Conservation (phyloP, 176 grass and related monocot species). For the Triticum dicoccoides region DNA sequence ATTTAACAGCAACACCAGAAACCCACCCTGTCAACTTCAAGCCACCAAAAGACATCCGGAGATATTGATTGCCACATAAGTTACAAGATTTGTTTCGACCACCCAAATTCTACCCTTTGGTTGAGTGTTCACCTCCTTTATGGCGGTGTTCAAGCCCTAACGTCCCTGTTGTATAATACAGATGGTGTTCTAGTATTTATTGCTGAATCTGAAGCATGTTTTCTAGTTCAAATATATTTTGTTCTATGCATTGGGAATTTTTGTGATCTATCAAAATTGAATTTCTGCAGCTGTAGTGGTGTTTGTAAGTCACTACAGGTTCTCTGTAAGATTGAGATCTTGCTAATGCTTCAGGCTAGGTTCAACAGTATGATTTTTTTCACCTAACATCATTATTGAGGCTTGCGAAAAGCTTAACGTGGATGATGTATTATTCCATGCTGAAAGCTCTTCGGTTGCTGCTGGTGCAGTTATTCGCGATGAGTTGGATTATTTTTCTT, state of each 20-base stretch:
- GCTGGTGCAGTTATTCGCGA: too few species aligned
- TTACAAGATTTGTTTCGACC: background rate
- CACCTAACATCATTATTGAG: background rate
- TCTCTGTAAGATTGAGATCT: too few species aligned
- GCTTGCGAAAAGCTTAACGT: background rate
- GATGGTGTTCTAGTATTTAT: background rate
- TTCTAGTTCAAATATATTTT: background rate
- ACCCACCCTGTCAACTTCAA: conserved; percentile 93
- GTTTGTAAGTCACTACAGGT: background rate
- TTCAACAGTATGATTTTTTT: background rate
- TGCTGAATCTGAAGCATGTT: background rate
- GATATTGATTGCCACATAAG: conserved; percentile 42
- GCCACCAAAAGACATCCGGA: conserved; percentile 84
- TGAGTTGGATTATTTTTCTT: too few species aligned
- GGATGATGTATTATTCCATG: too few species aligned
- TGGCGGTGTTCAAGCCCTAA: background rate
- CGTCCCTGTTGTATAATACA: background rate
- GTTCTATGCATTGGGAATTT: background rate
- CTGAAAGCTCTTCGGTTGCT: too few species aligned
- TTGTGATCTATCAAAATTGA: background rate
- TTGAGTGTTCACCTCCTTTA: background rate
- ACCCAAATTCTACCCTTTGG: background rate
- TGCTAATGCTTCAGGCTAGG: too few species aligned
- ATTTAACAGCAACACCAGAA: conserved; percentile 68
- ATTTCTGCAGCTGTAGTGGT: background rate